These are phyloP conservation scores for Apiotrichum akiyoshidainum DNA, from an alignment of 1,284 basidiomycete species.

Conservation along the genomic window DNA sequence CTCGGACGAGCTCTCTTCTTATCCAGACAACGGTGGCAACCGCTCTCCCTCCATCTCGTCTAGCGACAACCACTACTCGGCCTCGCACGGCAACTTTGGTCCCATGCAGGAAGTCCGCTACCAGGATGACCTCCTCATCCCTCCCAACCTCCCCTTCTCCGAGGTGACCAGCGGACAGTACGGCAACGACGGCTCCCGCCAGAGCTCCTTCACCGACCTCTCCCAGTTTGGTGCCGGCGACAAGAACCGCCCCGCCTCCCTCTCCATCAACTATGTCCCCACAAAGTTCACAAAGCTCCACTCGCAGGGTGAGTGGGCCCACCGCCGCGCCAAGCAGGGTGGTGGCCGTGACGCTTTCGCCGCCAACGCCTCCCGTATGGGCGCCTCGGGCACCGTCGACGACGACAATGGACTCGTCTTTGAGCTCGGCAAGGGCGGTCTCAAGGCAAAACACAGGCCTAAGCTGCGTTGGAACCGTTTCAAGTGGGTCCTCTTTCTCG, in stretches of 20 bases:
- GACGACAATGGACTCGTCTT: slow-evolving; percentile 60
- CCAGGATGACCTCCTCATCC: slow-evolving; percentile 29
- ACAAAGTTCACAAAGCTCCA: slow-evolving; percentile 60
- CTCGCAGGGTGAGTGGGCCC: slow-evolving; percentile 51
- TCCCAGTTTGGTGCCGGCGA: slow-evolving; percentile 18
- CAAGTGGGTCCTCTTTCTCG: slow-evolving; percentile 63
- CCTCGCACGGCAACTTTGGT: slow-evolving; percentile 12
- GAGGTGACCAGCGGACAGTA: slow-evolving; percentile 24
- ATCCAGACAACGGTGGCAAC: slow-evolving; percentile 6
- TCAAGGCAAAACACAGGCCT: slow-evolving; percentile 51
- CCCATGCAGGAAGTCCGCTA: slow-evolving; percentile 28
- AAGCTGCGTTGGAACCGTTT: slow-evolving; percentile 65
- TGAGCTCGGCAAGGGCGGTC: slow-evolving; percentile 46
- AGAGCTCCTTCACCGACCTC: slow-evolving; percentile 25
- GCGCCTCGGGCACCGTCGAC: slow-evolving; percentile 58
- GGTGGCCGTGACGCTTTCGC: slow-evolving; percentile 63
- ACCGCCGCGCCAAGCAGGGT: slow-evolving; percentile 54
- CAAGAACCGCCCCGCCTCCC: slow-evolving; percentile 32
- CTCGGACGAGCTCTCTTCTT: slow-evolving; percentile 3
- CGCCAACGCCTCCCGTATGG: slow-evolving; percentile 45
- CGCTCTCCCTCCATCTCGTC: slow-evolving; percentile 7
- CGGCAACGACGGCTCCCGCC: slow-evolving; percentile 16
- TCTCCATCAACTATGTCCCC: slow-evolving; percentile 64
- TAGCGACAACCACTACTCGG: slow-evolving; percentile 15
- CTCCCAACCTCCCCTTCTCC: slow-evolving; percentile 31